These are phyloP conservation scores for Globisporangium orthogonon DNA, from an alignment of 352 stramenopile genomes.

Conservation along the genomic window DNA sequence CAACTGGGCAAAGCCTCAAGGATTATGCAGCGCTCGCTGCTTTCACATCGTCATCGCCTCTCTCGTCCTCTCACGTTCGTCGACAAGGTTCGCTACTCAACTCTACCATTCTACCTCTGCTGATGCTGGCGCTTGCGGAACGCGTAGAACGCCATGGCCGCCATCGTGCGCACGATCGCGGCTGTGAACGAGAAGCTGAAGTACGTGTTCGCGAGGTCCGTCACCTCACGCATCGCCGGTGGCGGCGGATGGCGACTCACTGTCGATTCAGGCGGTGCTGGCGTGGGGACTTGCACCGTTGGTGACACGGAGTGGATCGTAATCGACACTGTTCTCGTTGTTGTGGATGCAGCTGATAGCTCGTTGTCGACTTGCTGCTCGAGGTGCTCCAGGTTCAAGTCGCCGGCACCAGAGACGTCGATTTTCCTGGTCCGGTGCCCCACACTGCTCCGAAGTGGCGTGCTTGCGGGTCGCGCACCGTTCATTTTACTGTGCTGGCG, in stretches of 20 bases:
- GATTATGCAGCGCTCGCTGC: neutral
- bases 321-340: neutral
- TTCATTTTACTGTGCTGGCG: conserved; percentile 3
- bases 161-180: conserved; percentile 13
- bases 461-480: neutral
- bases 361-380: neutral
- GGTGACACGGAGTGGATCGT: neutral
- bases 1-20: too few relatives aligned
- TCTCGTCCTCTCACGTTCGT: too few relatives aligned
- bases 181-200: conserved; percentile 14
- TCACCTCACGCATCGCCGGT: conserved; percentile 3
- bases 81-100: neutral
- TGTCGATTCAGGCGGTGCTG: neutral
- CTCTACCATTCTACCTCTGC: conserved; percentile 19
- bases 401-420: too few relatives aligned
- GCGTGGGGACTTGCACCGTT: neutral
- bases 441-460: neutral
- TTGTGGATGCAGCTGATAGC: neutral
- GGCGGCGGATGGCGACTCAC: neutral
- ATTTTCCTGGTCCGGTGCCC: neutral
- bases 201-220: conserved; percentile 10
- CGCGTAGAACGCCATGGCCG: conserved; percentile 12
- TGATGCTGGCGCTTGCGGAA: conserved; percentile 29
- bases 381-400: too few relatives aligned
- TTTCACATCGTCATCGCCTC: too few relatives aligned